Evolutionary conservation across 1,284 basidiomycete genomes (phyloP), one percentile per base, ranked within the genome.

Genomic region (Cutaneotrichosporon sp.): DNA sequence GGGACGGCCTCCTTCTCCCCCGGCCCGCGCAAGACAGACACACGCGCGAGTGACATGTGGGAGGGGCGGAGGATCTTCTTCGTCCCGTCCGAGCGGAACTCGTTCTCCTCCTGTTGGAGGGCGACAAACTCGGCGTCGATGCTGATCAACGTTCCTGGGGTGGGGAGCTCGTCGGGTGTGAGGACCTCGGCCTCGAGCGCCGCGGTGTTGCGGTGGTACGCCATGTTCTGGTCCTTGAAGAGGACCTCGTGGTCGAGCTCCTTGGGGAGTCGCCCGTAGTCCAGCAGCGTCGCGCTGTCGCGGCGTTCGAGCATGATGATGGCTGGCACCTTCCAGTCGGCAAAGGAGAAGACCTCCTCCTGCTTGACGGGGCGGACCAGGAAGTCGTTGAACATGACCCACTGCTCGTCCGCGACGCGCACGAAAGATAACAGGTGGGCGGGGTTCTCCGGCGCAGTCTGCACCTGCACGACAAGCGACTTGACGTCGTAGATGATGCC

Each of bases 111-210:
- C 87, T 93, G 90, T 76, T 98, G 93, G 83, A 99, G 89, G 18
- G 89, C 90, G 8, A 99, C 95, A 75, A 99, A 99, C 76, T 99
- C 97, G 2, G 97, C 93, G 74, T 99, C 97, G 66, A 99, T 98
- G 2, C 95, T 88, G 22, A 99, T 88, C 49, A 97, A 81, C 4
- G 90, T 95, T 3, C 94, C 95, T 11, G 88, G 87, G 59, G 79
- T 99, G 16, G 95, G 97, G 76, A 95, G 95, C 78, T 97, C 94
- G 79, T 97, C 94, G 33, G 97, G 85, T 69, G 97, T 84, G 54
- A 95, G 83, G n/a, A 95, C 82, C 69, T 83, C 82, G 50, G 82
- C 82, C 83, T 98, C 97, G 67, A 98, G 87, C 63, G 85, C 75
- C 46, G 74, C 83, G 18, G 83, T 81, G 71, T 94, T 88, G 3